These are phyloP conservation scores for Linnemannia exigua DNA, from an alignment of 192 early-diverging fungal species.

Conservation along the genomic window DNA sequence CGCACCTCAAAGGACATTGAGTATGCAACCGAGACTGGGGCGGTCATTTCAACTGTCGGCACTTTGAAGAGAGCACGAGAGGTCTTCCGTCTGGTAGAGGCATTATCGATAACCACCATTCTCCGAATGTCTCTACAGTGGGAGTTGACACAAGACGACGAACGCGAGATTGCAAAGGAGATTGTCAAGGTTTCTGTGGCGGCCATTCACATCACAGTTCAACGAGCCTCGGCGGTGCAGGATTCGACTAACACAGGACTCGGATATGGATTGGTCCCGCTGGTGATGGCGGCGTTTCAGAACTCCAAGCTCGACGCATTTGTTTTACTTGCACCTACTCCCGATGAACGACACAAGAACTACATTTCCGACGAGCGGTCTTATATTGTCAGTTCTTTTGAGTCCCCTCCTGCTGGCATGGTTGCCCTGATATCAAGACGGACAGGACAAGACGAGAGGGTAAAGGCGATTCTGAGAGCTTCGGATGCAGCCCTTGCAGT, in stretches of 20 bases:
- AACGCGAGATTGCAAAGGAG: slow-evolving; percentile 16
- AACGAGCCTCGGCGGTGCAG: not conserved
- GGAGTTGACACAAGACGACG: slow-evolving; percentile 25
- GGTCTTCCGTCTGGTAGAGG: slow-evolving; percentile 18
- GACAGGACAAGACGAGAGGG: not conserved
- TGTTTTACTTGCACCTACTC: not conserved
- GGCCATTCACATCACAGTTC: slow-evolving; percentile 7
- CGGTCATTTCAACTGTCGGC: slow-evolving; percentile 7
- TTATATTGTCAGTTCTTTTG: not conserved
- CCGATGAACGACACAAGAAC: not conserved
- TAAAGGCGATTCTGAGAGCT: not conserved
- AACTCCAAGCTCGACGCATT: not conserved
- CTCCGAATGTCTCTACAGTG: slow-evolving; percentile 27
- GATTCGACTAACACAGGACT: not conserved
- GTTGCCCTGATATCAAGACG: not conserved
- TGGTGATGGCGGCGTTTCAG: not conserved
- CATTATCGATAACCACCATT: not conserved
- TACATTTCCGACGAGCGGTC: not conserved
- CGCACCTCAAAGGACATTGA: not conserved
- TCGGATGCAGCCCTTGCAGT: not conserved
- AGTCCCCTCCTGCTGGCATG: not conserved
- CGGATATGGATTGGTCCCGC: not conserved
- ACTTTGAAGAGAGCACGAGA: slow-evolving; percentile 5
- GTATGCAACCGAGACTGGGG: slow-evolving; percentile 9
- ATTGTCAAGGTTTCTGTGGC: slow-evolving; percentile 6